Evolutionary conservation across 768 basidiomycete species (phyloP).

Genomic region (Sporobolomyces phaffii): DNA sequence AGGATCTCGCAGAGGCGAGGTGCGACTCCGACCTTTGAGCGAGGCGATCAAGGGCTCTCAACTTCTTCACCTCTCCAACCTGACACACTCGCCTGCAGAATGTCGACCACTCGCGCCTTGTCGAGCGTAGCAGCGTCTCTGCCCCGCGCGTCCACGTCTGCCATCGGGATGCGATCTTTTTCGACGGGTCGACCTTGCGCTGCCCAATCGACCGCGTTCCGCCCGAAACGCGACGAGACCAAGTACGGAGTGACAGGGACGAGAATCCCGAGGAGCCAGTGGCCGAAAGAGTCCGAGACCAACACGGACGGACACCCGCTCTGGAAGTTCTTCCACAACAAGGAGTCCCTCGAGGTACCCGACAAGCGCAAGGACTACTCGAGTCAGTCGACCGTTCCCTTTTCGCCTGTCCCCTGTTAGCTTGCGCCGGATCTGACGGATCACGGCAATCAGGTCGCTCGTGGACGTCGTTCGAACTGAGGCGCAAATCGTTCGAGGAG

Average conservation of each 20-base stretch:
- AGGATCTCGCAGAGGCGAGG: no score
- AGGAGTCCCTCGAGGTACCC: constrained; percentile 30
- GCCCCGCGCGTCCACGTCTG: neutral
- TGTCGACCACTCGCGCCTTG: constrained; percentile 6
- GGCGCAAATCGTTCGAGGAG: constrained; percentile 85
- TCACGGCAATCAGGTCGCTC: constrained; percentile 61
- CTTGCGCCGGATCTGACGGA: neutral
- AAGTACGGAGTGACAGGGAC: constrained; percentile 32
- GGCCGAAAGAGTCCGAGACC: constrained; percentile 17
- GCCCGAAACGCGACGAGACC: constrained; percentile 40
- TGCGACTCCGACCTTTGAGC: no score
- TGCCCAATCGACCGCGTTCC: constrained; percentile 19
- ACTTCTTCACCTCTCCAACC: no score
- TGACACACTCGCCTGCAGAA: neutral
- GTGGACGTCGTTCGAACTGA: constrained; percentile 79
- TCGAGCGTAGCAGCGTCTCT: neutral
- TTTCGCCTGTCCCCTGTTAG: neutral
- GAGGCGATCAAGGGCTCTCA: no score
- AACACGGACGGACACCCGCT: constrained; percentile 39
- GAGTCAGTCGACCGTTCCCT: constrained; percentile 4
- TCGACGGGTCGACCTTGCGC: neutral
- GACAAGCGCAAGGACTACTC: constrained; percentile 34
- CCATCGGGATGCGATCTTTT: neutral
- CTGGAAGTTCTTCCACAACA: constrained; percentile 42
- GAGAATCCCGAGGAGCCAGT: neutral